These are phyloP conservation scores for Venturia aucupariae DNA, from an alignment of 2,329 filamentous ascomycete genomes.

Conservation along the genomic window DNA sequence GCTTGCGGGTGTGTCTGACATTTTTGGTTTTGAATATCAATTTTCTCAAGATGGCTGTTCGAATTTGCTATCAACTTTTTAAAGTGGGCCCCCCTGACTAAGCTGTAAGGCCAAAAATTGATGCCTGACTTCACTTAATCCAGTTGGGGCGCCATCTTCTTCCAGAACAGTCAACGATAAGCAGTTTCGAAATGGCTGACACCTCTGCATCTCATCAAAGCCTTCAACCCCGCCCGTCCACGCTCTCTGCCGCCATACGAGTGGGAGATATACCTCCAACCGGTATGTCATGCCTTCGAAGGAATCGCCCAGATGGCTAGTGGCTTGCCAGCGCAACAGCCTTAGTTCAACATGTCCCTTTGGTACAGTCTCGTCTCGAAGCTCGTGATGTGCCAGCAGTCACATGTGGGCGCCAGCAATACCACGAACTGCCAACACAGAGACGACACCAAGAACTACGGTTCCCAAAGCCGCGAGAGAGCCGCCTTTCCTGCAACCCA, in stretches of 20 bases:
- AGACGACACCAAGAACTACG: background rate
- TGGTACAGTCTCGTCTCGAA: constrained; percentile 5
- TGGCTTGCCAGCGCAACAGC: background rate
- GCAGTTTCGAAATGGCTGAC: background rate
- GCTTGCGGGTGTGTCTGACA: background rate
- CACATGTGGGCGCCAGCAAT: background rate
- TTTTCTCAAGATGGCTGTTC: background rate
- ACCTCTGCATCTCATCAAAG: background rate
- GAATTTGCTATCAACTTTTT: background rate
- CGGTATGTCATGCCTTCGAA: background rate
- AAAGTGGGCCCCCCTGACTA: background rate
- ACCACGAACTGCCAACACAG: background rate
- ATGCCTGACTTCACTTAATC: background rate
- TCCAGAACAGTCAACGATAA: background rate
- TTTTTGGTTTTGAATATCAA: background rate
- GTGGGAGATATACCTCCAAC: background rate
- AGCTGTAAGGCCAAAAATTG: background rate
- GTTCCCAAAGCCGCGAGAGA: background rate
- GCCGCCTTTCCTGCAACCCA: background rate
- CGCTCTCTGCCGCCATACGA: background rate
- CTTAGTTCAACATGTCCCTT: background rate
- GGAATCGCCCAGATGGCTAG: background rate
- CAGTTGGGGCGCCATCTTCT: background rate
- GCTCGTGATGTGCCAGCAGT: background rate
- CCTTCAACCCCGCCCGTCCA: background rate